Conservation (phyloP, 331 rosid species). For the Dryas integrifolia region DNA sequence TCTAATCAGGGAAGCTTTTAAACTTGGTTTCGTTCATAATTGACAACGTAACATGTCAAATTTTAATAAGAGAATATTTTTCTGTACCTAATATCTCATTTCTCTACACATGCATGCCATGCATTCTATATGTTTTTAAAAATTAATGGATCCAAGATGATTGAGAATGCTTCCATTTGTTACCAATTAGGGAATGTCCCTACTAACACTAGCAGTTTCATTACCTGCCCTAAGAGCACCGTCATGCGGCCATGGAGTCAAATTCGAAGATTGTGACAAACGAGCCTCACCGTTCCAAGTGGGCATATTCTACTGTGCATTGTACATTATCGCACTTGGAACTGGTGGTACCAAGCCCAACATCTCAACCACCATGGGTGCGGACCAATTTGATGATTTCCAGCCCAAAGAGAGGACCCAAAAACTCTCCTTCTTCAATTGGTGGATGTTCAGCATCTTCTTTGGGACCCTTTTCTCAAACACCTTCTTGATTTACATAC, state of each 20-base stretch:
- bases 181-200: conserved; percentile 59
- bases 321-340: conserved; percentile 68
- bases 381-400: conserved; percentile 81
- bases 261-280: conserved; percentile 33
- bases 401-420: conserved; percentile 63
- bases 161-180: background rate
- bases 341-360: conserved; percentile 90
- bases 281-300: conserved; percentile 50
- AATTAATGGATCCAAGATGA: background rate
- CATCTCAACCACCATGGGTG: conserved; percentile 93
- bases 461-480: conserved; percentile 75
- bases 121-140: too few species aligned
- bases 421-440: conserved; percentile 82
- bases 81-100: too few species aligned
- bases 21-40: too few species aligned
- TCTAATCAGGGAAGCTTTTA: too few species aligned
- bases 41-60: too few species aligned
- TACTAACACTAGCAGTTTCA: conserved; percentile 68
- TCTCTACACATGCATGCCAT: too few species aligned
- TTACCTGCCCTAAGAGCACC: conserved; percentile 61
- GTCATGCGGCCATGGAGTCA: conserved; percentile 37
- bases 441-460: conserved; percentile 88
- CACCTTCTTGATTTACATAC: conserved; percentile 68
- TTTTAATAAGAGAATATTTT: too few species aligned
- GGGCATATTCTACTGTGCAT: conserved; percentile 60